phyloP scores from a whole-genome alignment of 1,284 basidiomycete species.

The Trichosporon inkin region DNA sequence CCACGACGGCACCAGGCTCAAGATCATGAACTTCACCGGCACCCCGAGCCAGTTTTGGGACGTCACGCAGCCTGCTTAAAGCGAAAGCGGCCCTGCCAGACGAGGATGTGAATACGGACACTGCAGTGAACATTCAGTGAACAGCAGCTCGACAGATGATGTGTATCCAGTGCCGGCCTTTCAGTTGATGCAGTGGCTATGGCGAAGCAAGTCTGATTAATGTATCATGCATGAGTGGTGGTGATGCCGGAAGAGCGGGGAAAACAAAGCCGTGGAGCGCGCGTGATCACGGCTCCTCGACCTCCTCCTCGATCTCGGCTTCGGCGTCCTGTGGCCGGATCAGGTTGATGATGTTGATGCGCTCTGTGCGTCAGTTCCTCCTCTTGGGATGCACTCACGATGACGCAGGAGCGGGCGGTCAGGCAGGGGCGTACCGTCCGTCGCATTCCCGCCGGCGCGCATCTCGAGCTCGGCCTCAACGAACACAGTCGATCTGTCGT shows the following conservation, averaged over 20 bases:
- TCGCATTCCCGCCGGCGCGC: conserved; percentile 25
- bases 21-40: background rate
- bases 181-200: background rate
- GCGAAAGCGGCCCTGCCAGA: background rate
- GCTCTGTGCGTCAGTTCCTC: conserved; percentile 17
- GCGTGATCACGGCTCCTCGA: conserved; percentile 12
- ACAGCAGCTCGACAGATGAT: background rate
- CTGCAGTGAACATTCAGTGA: background rate
- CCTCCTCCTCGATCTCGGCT: conserved; percentile 12
- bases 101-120: background rate
- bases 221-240: conserved; percentile 4
- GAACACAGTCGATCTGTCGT: conserved; percentile 37
- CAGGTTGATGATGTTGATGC: conserved; percentile 32
- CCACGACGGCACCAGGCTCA: conserved; percentile 6
- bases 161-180: background rate
- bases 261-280: background rate
- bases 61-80: background rate
- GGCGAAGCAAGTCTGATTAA: background rate
- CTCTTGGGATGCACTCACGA: conserved; percentile 23
- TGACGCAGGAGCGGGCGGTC: conserved; percentile 38
- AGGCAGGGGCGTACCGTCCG: conserved; percentile 26
- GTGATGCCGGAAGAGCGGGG: background rate
- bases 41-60: background rate
- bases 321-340: conserved; percentile 21
- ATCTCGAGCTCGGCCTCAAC: conserved; percentile 47